Evolutionary conservation across 202 grass and related monocot genomes (phyloP).

Genomic region (Setaria italica): DNA sequence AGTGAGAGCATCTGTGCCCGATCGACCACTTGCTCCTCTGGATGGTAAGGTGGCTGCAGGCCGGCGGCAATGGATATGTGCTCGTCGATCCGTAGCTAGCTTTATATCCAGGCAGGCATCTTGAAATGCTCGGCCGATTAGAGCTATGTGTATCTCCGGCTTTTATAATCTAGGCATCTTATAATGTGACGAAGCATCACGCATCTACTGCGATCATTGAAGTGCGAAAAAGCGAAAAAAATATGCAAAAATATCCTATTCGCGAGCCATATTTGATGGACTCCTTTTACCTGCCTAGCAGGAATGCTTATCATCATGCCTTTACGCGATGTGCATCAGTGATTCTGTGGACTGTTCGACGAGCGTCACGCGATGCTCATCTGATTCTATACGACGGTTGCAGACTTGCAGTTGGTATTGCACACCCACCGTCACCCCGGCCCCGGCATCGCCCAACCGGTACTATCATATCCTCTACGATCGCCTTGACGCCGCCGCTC

Average conservation of each 20-base stretch:
- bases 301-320: slow-evolving; percentile 4
- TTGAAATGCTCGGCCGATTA: neutral
- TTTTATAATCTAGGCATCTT: slow-evolving; percentile 25
- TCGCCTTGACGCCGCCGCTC: no score
- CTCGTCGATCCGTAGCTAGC: neutral
- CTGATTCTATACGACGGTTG: no score
- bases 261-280: slow-evolving; percentile 25
- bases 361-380: neutral
- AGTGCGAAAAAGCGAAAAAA: neutral
- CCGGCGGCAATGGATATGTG: slow-evolving; percentile 12
- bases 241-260: slow-evolving; percentile 7
- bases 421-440: no score
- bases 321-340: no score
- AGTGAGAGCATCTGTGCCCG: slow-evolving; percentile 26
- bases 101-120: slow-evolving; percentile 38
- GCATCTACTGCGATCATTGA: neutral
- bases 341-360: neutral
- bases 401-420: no score
- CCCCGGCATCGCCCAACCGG: no score
- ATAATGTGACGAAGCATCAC: neutral
- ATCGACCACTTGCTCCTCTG: neutral
- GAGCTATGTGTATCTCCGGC: neutral
- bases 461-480: no score
- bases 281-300: neutral
- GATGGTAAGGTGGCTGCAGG: neutral